Evolutionary conservation across 129 eudicot genomes (phyloP).

Genomic region (Chrysanthemum seticuspe): DNA sequence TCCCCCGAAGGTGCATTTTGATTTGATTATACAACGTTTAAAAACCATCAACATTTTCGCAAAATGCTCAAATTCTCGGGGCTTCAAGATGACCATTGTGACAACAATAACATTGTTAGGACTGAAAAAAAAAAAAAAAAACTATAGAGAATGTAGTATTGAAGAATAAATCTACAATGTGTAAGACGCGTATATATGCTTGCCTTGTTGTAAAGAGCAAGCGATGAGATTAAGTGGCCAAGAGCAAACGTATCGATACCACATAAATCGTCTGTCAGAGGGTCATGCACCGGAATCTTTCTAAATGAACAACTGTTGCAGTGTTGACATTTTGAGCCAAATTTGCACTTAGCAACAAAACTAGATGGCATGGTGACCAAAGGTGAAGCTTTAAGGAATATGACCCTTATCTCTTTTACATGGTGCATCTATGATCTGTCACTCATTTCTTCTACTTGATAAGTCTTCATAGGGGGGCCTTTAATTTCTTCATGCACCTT

Average conservation of each 20-base stretch:
- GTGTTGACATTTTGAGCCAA: conserved; percentile 36
- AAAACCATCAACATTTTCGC: no score
- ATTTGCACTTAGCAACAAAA: conserved; percentile 27
- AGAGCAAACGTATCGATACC: neutral
- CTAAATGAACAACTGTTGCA: conserved; percentile 23
- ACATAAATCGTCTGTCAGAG: conserved; percentile 16
- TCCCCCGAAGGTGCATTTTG: no score
- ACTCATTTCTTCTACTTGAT: conserved; percentile 20
- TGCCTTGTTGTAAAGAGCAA: neutral
- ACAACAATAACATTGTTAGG: no score
- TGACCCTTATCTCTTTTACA: conserved; percentile 28
- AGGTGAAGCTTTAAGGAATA: neutral
- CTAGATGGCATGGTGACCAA: conserved; percentile 10
- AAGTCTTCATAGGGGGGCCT: conserved; percentile 25
- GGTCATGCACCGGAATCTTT: conserved; percentile 18
- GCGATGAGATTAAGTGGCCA: conserved; percentile 8
- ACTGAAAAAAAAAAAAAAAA: no score
- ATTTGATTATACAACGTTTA: no score
- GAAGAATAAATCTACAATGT: no score
- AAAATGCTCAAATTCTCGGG: no score
- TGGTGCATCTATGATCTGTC: conserved; percentile 31
- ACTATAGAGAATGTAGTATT: no score
- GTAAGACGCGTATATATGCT: neutral
- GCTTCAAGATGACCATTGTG: no score
- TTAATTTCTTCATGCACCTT: conserved; percentile 12